These are phyloP conservation scores for Xylaria sp. DNA, from an alignment of 2,329 filamentous ascomycete species.

Conservation along the genomic window DNA sequence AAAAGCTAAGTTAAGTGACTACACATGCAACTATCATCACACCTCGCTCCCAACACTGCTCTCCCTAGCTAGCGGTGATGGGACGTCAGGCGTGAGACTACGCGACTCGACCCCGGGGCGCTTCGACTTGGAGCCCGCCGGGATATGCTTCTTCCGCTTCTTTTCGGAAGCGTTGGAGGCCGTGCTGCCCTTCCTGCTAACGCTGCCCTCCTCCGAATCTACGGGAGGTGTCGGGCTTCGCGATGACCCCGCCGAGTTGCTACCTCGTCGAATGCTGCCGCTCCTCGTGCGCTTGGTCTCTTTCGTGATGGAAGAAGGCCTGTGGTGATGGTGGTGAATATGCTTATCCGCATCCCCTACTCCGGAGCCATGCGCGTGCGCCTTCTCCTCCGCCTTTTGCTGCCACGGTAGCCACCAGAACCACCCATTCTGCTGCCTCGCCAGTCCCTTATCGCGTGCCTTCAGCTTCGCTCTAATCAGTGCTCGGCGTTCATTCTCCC, in stretches of 20 bases:
- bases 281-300: conserved; percentile 55
- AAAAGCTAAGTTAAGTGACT: neutral
- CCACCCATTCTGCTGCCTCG: conserved; percentile 70
- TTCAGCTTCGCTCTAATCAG: conserved; percentile 71
- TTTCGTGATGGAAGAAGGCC: conserved; percentile 47
- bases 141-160: conserved; percentile 54
- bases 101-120: conserved; percentile 51
- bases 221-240: conserved; percentile 53
- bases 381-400: conserved; percentile 41
- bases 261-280: conserved; percentile 55
- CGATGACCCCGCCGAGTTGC: conserved; percentile 51
- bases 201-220: conserved; percentile 44
- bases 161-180: conserved; percentile 53
- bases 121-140: conserved; percentile 45
- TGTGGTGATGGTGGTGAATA: conserved; percentile 46
- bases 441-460: conserved; percentile 67
- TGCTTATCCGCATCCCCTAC: conserved; percentile 40
- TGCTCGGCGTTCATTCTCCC: conserved; percentile 86
- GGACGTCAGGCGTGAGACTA: conserved; percentile 57
- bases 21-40: neutral
- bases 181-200: conserved; percentile 50
- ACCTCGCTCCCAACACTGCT: conserved; percentile 41
- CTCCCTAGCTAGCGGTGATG: conserved; percentile 56
- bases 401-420: conserved; percentile 86
- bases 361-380: conserved; percentile 20